phyloP scores from a whole-genome alignment of 805 yeast genomes.

The Grigorovia yakushimaensis region DNA sequence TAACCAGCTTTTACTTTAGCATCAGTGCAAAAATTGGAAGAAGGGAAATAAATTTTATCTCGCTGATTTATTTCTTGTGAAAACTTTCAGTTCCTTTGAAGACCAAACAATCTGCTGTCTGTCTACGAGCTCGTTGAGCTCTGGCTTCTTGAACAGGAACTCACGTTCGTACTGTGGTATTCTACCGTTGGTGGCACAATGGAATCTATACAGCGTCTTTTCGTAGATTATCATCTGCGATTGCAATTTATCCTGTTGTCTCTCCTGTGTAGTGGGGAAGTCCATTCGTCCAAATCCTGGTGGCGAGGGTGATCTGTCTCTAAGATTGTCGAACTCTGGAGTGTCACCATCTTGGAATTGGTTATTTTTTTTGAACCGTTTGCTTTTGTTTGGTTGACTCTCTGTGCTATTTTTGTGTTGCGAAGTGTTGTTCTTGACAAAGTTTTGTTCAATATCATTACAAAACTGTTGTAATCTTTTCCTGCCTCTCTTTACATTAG shows the following conservation, averaged over 20 bases:
- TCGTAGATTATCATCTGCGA: slow-evolving; percentile 28
- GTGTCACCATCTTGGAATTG: slow-evolving; percentile 9
- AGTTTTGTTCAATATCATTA: slow-evolving; percentile 15
- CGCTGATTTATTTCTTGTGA: slow-evolving; percentile 6
- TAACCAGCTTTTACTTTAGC: no score
- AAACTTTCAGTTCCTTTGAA: slow-evolving; percentile 15
- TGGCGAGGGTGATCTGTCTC: slow-evolving; percentile 37
- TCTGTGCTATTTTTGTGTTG: neutral
- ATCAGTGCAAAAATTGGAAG: no score
- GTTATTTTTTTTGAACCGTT: no score
- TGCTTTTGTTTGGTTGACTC: neutral
- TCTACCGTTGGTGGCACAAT: slow-evolving; percentile 33
- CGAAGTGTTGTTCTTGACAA: neutral
- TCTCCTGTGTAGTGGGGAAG: slow-evolving; percentile 50
- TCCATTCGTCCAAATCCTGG: slow-evolving; percentile 53
- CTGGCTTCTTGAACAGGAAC: slow-evolving; percentile 37
- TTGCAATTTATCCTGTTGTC: slow-evolving; percentile 29
- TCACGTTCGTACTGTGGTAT: slow-evolving; percentile 26
- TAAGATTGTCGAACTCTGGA: slow-evolving; percentile 21
- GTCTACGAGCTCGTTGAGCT: slow-evolving; percentile 32
- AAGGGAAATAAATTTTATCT: no score
- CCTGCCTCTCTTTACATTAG: slow-evolving; percentile 9
- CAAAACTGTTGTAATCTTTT: slow-evolving; percentile 14
- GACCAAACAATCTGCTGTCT: slow-evolving; percentile 27
- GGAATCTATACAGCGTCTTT: slow-evolving; percentile 37